Base-by-base conservation (phyloP, 768 basidiomycete species). In the Holtermanniella nyarrowii region DNA sequence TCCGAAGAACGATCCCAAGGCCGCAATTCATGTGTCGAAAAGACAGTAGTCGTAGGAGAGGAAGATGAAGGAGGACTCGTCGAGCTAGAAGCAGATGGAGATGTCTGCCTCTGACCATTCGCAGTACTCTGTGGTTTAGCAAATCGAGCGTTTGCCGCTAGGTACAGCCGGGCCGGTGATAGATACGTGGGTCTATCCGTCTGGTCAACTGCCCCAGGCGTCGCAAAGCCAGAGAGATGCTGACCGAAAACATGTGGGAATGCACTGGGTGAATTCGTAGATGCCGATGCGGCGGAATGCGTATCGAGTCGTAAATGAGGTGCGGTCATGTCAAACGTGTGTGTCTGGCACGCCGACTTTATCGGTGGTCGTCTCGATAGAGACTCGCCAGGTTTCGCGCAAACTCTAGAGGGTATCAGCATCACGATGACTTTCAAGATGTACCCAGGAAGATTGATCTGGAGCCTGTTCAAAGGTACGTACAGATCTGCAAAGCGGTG, bases 61-160 rank as follows among this genome's bases (percentile, higher is more conserved):
- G 42, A 39, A 22, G 27, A 25, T 44, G 48, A 50, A 21, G 14
- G 55, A 22, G 50, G 46, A 2, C 51, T 46, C 12, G 52, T 55
- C 2, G 58, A 48, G 5, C 54, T 49, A 13, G 55, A 40, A 3
- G 58, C 46, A 18, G 55, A 50, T 21, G 50, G 42, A 4, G 53
- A 58, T 12, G 53, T 37, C 40, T 58, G 53, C 13, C 53, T 48
- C 1, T 46, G 7, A 47, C 11, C 45, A 11, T 24, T 46, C 31
- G 13, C 45, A 27, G 48, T 37, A 48, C 10, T n/a, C 27, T 23
- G 48, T 13, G 55, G 46, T 24, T 50, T 46, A 4, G 55, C 37
- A 3, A 44, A 44, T 16, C 50, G 50, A 11, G 27, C 12, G 18
- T 46, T 46, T 5, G 48, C 48, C 1, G 48, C 24, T 24, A 44